phyloP scores from a whole-genome alignment of 148 eudicot species.

The Simmondsia chinensis region DNA sequence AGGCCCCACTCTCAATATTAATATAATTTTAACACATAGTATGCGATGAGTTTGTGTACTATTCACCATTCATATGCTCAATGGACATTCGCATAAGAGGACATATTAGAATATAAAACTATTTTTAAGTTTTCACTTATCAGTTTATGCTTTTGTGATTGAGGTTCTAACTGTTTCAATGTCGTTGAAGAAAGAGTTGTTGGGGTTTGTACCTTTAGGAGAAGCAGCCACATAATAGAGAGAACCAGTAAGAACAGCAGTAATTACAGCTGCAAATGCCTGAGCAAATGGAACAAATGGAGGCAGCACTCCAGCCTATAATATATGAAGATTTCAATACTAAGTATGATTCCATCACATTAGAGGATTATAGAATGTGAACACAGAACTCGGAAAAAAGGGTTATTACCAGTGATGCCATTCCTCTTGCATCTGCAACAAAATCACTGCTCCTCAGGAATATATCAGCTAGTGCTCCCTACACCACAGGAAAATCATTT shows the following conservation, averaged over 20 bases:
- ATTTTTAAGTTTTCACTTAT: too few species aligned
- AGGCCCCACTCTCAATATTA: too few species aligned
- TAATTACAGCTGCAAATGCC: constrained; percentile 94
- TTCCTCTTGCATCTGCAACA: constrained; percentile 67
- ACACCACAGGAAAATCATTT: constrained; percentile 2
- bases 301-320: constrained; percentile 84
- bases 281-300: constrained; percentile 97
- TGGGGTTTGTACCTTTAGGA: constrained; percentile 57
- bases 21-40: too few species aligned
- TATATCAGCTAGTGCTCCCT: constrained; percentile 92
- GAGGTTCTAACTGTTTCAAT: too few species aligned
- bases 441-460: constrained; percentile 68
- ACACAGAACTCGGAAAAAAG: not conserved
- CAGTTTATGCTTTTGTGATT: too few species aligned
- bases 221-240: constrained; percentile 93
- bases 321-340: not conserved
- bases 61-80: too few species aligned
- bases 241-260: constrained; percentile 93
- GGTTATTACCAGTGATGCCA: constrained; percentile 73
- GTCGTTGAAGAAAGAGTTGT: not conserved
- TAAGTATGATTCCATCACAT: not conserved
- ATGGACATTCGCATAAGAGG: too few species aligned
- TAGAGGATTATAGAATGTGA: not conserved
- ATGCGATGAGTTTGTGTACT: too few species aligned
- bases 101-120: too few species aligned